Percentiles rank a stretch among this genome's conserved stretches.
Conservation (phyloP, 2,329 filamentous ascomycete genomes). For the Colletotrichum sp. region DNA sequence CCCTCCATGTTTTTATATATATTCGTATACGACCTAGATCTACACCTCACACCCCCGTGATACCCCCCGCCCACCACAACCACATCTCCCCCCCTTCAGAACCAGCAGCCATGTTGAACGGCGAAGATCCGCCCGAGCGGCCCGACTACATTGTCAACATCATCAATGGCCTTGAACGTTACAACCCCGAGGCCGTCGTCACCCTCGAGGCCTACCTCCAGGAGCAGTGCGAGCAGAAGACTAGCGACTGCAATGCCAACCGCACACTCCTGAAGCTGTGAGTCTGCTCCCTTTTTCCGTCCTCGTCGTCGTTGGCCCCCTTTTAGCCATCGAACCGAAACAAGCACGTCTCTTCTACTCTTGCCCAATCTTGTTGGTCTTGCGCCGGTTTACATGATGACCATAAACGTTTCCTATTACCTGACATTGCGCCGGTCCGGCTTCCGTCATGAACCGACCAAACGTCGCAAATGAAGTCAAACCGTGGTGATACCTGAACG, state of each 20-base stretch:
- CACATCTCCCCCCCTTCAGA: not conserved
- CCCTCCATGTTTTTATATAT: too few relatives aligned
- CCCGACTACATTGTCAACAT: conserved; percentile 92
- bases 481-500: conserved; percentile 61
- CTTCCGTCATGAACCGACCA: conserved; percentile 53
- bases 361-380: conserved; percentile 15
- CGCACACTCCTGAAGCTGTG: conserved; percentile 96
- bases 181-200: conserved; percentile 96
- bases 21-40: not conserved
- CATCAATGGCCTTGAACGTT: conserved; percentile 95
- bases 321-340: not conserved
- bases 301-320: not conserved
- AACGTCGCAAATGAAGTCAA: conserved; percentile 67
- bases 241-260: conserved; percentile 96
- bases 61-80: conserved; percentile 3
- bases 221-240: conserved; percentile 94
- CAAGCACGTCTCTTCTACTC: not conserved
- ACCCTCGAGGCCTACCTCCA: conserved; percentile 94
- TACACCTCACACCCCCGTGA: conserved; percentile 26
- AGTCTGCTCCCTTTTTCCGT: conserved; percentile 48
- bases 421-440: conserved; percentile 66
- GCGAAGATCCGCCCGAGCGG: conserved; percentile 89
- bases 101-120: conserved; percentile 58
- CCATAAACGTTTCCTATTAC: conserved; percentile 98
- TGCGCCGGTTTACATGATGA: conserved; percentile 67